Evolutionary conservation across 768 basidiomycete genomes (phyloP).

Genomic region (Cystoderma amianthinum): DNA sequence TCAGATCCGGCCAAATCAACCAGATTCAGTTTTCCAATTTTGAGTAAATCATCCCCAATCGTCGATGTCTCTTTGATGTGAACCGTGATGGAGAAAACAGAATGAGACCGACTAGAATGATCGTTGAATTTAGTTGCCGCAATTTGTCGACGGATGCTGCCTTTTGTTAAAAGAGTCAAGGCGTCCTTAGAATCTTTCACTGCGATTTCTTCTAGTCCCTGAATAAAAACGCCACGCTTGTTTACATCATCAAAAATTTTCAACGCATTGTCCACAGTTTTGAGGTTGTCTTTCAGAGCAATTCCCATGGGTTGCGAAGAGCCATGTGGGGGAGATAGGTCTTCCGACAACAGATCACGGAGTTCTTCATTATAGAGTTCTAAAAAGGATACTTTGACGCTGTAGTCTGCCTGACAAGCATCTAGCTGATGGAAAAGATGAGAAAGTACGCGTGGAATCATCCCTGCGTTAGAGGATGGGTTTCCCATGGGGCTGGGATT

Average conservation of each 20-base stretch:
- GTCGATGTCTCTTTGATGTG: conserved; percentile 80
- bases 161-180: conserved; percentile 77
- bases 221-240: conserved; percentile 88
- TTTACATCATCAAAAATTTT: conserved; percentile 91
- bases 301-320: conserved; percentile 76
- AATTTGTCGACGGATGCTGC: conserved; percentile 85
- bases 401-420: conserved; percentile 68
- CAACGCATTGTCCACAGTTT: conserved; percentile 41
- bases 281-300: conserved; percentile 40
- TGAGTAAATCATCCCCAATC: conserved; percentile 82
- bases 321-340: conserved; percentile 64
- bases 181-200: conserved; percentile 84
- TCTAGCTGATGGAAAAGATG: conserved; percentile 88
- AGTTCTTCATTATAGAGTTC: conserved; percentile 99
- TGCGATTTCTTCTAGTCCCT: conserved; percentile 86
- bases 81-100: conserved; percentile 94
- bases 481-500: conserved; percentile 77
- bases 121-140: conserved; percentile 98
- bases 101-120: conserved; percentile 95
- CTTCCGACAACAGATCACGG: conserved; percentile 81
- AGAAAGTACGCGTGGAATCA: conserved; percentile 92
- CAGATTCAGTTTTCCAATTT: conserved; percentile 92
- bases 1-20: conserved; percentile 98
- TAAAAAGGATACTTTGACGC: conserved; percentile 89
- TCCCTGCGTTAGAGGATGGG: conserved; percentile 85